Evolutionary conservation across 257 asterid species (phyloP), one percentile per base, ranked within the genome.

Genomic region (Mitragyna speciosa): DNA sequence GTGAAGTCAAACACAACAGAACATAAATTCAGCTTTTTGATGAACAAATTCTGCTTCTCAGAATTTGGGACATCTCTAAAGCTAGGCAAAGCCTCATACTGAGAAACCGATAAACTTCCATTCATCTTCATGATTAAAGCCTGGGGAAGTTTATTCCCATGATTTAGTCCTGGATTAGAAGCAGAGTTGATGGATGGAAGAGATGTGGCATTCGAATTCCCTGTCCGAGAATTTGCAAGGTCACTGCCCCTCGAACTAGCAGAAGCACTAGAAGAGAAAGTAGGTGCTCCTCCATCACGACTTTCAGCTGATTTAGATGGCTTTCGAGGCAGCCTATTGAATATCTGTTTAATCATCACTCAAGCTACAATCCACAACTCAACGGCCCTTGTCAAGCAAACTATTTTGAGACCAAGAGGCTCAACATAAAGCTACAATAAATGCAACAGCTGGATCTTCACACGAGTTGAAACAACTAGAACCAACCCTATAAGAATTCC

Each of bases 311-410:
- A 82, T 85, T 92, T 92, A 63, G 81, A 82, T 83, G 90, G 93
- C 84, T 92, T 92, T 85, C 91, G 84, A 3, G 97, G 97, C 78
- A 92, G 90, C 91, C 87, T 89, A 86, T 90, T 92, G 51, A 92
- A 90, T 78, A 92, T 89, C 73, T 91, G 92, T 80, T 91, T 92
- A 77, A 92, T 88, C 97, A 92, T 92, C 78, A 82, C 90, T 90
- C 47, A 52, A 75, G 63, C 78, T 81, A 79, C 77, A 75, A 81
- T 78, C 79, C 81, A 75, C 88, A 85, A 73, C 73, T 67, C 66
- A 75, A 78, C 78, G 72, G 66, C 47, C 69, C 75, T 78, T 22
- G 12, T 41, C 72, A 75, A 75, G 67, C 67, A 87, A 79, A 48
- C 28, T 22, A 69, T 52, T 49, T 9, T 75, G 78, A 63, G 66